A percentile compares a stretch with the other conserved stretches of the same genome.
Evolutionary conservation across 2,329 filamentous ascomycete species (phyloP).

Genomic region (Pleoardoris graminearum): DNA sequence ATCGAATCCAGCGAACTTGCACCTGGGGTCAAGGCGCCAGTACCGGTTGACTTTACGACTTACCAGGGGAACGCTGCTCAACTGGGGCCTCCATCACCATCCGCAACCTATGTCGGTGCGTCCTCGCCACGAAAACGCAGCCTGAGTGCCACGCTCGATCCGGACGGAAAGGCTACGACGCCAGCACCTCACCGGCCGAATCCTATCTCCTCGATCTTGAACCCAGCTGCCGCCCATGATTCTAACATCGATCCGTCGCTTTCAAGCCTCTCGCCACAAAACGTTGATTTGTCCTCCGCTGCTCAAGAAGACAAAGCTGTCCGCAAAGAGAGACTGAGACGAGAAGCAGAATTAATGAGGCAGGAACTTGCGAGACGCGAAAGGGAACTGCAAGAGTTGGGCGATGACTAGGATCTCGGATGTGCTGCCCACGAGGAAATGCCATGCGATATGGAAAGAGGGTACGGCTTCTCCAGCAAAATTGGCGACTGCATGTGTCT

Average conservation of each 20-base stretch:
- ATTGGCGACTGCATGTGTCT: too few species aligned
- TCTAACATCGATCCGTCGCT: conserved; percentile 40
- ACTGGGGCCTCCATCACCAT: conserved; percentile 14
- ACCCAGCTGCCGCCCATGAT: conserved; percentile 31
- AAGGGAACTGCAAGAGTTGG: conserved; percentile 38
- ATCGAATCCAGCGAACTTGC: conserved; percentile 36
- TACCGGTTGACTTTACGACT: conserved; percentile 45
- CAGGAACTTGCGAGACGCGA: conserved; percentile 34
- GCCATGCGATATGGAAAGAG: too few species aligned
- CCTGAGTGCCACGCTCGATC: conserved; percentile 38
- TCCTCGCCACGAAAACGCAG: conserved; percentile 43
- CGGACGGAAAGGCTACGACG: conserved; percentile 28
- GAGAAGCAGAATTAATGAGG: conserved; percentile 38
- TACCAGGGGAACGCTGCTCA: conserved; percentile 28
- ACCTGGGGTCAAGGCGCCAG: conserved; percentile 34
- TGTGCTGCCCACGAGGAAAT: too few species aligned
- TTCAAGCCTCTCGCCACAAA: conserved; percentile 24
- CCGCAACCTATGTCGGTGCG: conserved; percentile 21
- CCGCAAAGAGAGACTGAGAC: conserved; percentile 34
- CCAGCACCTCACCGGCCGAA: conserved; percentile 38
- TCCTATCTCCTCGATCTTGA: conserved; percentile 41
- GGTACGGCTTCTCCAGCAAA: too few species aligned
- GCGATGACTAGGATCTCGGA: conserved; percentile 36
- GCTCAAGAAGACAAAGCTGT: conserved; percentile 35
- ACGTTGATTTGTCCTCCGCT: conserved; percentile 26